Percentiles rank a stretch among this genome's conserved stretches.
Conservation (phyloP, 208 protist genomes). For the Entamoeba invadens region DNA sequence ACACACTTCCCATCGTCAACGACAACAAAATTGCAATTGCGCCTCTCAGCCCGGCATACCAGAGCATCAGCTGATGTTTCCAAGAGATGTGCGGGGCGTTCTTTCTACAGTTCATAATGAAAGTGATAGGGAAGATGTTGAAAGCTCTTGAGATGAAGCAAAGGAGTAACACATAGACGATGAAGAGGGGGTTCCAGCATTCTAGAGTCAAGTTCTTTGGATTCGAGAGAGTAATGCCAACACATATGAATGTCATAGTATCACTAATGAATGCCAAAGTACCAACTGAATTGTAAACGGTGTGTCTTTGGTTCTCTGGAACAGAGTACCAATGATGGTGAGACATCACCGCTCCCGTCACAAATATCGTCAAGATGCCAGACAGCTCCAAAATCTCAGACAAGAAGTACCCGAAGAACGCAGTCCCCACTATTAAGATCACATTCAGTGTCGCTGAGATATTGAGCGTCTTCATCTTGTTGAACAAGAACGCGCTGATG, state of each 20-base stretch:
- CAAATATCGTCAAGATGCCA: conserved; percentile 6
- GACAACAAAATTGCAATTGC: conserved; percentile 11
- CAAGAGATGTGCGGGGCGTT: not conserved
- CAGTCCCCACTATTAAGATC: not conserved
- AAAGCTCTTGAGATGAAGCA: conserved; percentile 5
- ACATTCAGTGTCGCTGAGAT: not conserved
- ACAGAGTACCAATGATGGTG: not conserved
- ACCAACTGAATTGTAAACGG: not conserved
- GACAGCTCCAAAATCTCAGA: not conserved
- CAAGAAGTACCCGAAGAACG: not conserved
- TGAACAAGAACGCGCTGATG: not conserved
- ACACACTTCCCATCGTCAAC: not conserved
- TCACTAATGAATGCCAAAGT: not conserved
- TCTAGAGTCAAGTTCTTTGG: not conserved
- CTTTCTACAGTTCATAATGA: not conserved
- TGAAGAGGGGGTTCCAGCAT: not conserved
- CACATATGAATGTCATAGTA: not conserved
- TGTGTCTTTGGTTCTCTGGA: not conserved
- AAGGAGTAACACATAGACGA: not conserved
- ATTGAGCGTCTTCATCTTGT: not conserved
- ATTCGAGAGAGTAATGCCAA: not conserved
- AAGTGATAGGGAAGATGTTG: conserved; percentile 20
- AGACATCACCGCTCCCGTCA: not conserved
- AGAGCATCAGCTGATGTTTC: conserved; percentile 2
- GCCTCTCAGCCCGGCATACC: not conserved